Evolutionary conservation across 2,329 filamentous ascomycete genomes (phyloP), one percentile per base, ranked within the genome.

Genomic region (Diaporthe ampelina): DNA sequence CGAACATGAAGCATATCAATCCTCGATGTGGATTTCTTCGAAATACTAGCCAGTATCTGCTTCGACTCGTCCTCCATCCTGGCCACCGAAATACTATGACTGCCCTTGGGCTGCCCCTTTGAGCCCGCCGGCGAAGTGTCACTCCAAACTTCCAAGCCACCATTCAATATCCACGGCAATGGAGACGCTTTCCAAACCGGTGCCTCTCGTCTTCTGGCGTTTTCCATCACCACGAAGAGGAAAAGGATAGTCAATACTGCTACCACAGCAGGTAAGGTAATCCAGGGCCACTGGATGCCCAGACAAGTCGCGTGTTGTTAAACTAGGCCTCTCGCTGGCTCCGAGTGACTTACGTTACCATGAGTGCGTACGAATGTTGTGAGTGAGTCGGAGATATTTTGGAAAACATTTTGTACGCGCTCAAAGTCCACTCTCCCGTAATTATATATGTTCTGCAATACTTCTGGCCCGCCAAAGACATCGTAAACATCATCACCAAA

Each of bases 31-130:
- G n/a, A 5, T 43, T 24, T 24, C 7, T 45, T 15, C 17, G 37
- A 43, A 13, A 61, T 0, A 17, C n/a, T 45, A 10, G n/a, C 37
- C 37, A 61, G 13, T 19, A 61, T 19, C 6, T 61, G 58, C 17
- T 37, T 43, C 13, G 58, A 61, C 1, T 26, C 15, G 3, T 61
- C 58, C 37, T 61, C 58, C 58, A 61, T 43, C 10, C 7, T 19
- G 1, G 58, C 35, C 24, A 45, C 29, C 29, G 29, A 32, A 32
- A 32, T 5, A 37, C 37, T 13, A 8, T 11, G 2, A 29, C 5
- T 2, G 0, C 3, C 15, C 3, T 61, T 29, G n/a, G 13, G 0
- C n/a, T 1, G 3, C 26, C 7, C n/a, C n/a, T 43, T 1, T 9
- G 35, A 17, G n/a, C 3, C n/a, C 35, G 13, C 0, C 4, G n/a